Evolutionary conservation across 2,329 filamentous ascomycete genomes (phyloP), one percentile per base, ranked within the genome.

Genomic region (Alternaria conjuncta): DNA sequence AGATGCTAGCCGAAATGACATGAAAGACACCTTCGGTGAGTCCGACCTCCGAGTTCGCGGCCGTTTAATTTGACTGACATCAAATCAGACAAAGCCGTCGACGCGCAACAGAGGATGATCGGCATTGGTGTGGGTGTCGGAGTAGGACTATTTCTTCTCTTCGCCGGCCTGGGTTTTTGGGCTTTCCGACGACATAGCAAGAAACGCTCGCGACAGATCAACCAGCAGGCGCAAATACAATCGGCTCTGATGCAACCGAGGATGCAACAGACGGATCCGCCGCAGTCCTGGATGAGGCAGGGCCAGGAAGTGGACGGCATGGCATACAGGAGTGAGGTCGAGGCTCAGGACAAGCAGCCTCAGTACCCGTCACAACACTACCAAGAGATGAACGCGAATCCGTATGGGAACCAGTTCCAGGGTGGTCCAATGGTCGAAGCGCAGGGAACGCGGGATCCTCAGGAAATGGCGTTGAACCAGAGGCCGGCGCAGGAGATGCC

Each of bases 121-220:
- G 43, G 43, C 20, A 55, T 60, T 26, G 44, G 51, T 5, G 44
- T 56, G 15, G 43, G 50, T 7, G 43, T 60, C 3, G 50, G 51
- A 28, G 51, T 61, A 9, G 58, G 58, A 18, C 18, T 61, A 3
- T 61, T 61, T 11, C 28, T 61, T 13, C 53, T 61, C 10, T 57
- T 61, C 30, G 23, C 32, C 23, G 32, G 28, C 15, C 41, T 50
- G 18, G 58, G 45, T 11, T 28, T 57, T 21, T 61, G 44, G 13
- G 23, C 26, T 8, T 57, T 61, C 12, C 47, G 53, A 36, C 51
- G 53, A 25, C 58, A 50, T 13, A 56, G 51, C 49, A 61, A 56
- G 21, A 56, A 57, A 45, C 51, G 45, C n/a, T 44, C 36, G 28
- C 50, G 36, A 55, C 50, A 30, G 11, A 60, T 60, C 26, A 60